Base-by-base conservation (phyloP, 2,329 filamentous ascomycete species). In the Sporothrix pseudoabietina region DNA sequence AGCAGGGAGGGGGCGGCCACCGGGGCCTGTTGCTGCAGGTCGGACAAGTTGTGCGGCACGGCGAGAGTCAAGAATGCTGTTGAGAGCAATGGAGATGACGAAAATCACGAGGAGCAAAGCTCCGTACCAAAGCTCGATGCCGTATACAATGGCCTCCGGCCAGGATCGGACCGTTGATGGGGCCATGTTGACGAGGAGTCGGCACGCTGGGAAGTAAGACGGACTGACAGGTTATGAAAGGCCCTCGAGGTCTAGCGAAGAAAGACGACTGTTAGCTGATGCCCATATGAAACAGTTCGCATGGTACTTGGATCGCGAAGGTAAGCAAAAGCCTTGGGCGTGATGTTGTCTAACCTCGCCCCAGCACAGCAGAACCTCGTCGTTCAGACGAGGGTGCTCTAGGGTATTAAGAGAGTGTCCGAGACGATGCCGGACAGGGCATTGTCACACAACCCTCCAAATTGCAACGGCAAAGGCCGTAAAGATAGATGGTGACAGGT, bases 1-100 rank as follows among this genome's bases (percentile, higher is more conserved):
- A 69, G 85, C 80, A n/a, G 94, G 94, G 71, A 98, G 85, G 47
- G 94, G 94, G 81, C 97, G 94, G 77, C 94, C 95, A 72, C 93
- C 94, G 0, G 94, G 94, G n/a, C 94, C 94, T 71, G 87, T 90
- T 76, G 88, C 82, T 44, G 81, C 84, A 30, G 85, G 87, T 71
- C 81, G 80, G 30, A 84, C 79, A 49, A 84, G 78, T 75, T 85
- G 82, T 52, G 87, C 85, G 73, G 85, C 83, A 71, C 83, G 85
- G 76, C 83, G 84, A 41, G 86, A 84, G 72, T 83, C 85, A 78
- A 85, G 81, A 57, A 89, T 83, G 78, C 86, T 88, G 79, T 88
- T 85, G 75, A 85, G 82, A 47, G 84, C 85, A 61, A 86, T 85
- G 72, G 85, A 81, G 54, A 83, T 76, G 74, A 89, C 81, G 77